Evolutionary conservation across 768 basidiomycete genomes (phyloP).

Genomic region (Bullera alba): DNA sequence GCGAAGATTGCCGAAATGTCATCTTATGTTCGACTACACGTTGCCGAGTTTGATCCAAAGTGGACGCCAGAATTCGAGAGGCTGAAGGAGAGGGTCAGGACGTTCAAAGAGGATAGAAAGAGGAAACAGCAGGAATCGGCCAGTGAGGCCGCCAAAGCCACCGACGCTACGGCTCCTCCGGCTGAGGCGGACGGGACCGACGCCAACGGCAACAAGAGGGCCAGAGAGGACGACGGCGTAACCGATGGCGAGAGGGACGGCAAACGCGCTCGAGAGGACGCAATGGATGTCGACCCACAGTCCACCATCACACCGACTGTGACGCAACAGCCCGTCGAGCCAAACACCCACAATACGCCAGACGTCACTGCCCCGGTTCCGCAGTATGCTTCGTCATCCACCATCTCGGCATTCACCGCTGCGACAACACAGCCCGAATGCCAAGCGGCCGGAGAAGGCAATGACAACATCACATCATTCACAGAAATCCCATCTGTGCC

Average conservation of each 20-base stretch:
- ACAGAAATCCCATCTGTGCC: conserved; percentile 1
- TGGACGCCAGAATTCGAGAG: conserved; percentile 77
- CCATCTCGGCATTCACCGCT: too few relatives aligned
- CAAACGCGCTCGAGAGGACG: neutral
- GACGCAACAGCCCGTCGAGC: too few relatives aligned
- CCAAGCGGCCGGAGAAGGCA: neutral
- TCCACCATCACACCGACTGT: neutral
- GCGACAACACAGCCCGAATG: neutral
- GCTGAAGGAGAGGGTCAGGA: conserved; percentile 65
- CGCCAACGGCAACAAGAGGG: neutral
- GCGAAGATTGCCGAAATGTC: conserved; percentile 83
- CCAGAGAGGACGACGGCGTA: neutral
- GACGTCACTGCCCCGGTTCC: too few relatives aligned
- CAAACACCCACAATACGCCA: too few relatives aligned
- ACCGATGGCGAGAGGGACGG: neutral
- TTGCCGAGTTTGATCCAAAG: conserved; percentile 43
- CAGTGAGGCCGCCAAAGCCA: conserved; percentile 47
- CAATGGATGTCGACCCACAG: neutral
- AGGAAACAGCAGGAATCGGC: conserved; percentile 50
- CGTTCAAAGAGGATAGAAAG: conserved; percentile 31
- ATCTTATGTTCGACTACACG: conserved; percentile 62
- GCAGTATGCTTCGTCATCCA: too few relatives aligned
- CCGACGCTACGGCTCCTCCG: conserved; percentile 18
- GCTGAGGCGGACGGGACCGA: neutral
- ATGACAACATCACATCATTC: neutral